phyloP scores from a whole-genome alignment of 176 grass and related monocot genomes.

The Bothriochloa decipiens region DNA sequence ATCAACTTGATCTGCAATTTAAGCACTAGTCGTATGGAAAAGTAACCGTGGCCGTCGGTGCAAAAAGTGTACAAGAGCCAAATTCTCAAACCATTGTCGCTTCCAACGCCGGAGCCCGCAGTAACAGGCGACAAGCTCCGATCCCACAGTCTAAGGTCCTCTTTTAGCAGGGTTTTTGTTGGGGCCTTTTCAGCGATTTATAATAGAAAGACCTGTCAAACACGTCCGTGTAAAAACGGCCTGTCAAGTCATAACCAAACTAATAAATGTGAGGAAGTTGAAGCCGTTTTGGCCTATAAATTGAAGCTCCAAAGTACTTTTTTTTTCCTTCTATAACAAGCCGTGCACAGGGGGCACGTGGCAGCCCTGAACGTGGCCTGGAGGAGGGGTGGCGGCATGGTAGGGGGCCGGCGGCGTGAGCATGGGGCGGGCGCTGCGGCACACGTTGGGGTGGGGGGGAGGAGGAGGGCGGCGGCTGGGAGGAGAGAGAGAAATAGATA shows the following conservation, averaged over 20 bases:
- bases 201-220: neutral
- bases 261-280: neutral
- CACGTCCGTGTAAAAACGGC: neutral
- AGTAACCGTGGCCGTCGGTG: neutral
- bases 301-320: too few relatives aligned
- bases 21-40: neutral
- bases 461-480: too few relatives aligned
- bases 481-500: too few relatives aligned
- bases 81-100: neutral
- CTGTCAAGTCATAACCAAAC: neutral
- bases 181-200: neutral
- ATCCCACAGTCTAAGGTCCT: neutral
- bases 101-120: neutral
- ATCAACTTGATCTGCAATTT: conserved; percentile 22
- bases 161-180: neutral
- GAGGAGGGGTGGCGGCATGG: too few relatives aligned
- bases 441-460: too few relatives aligned
- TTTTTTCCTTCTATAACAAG: neutral
- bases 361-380: too few relatives aligned
- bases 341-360: too few relatives aligned
- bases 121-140: neutral
- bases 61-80: neutral
- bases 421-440: too few relatives aligned
- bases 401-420: too few relatives aligned
- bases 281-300: too few relatives aligned